phyloP scores from a whole-genome alignment of 805 yeast species.

The Candida sonorensis region DNA sequence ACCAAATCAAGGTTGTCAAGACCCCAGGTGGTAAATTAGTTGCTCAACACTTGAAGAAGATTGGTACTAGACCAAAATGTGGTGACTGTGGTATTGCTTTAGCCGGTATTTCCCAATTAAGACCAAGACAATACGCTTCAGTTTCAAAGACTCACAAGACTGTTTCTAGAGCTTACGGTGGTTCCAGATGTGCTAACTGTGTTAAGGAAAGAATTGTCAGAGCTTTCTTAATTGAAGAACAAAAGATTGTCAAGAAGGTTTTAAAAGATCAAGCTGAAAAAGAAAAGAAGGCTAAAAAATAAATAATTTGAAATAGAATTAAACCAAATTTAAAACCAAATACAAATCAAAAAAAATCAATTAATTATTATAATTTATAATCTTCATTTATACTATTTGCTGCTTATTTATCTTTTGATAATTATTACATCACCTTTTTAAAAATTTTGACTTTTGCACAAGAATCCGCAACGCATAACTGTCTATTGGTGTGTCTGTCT shows the following conservation, averaged over 20 bases:
- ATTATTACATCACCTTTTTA: too few relatives aligned
- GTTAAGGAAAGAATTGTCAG: conserved; percentile 99
- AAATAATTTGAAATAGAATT: conserved; percentile 4
- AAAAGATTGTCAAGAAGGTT: conserved; percentile 99
- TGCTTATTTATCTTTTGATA: too few relatives aligned
- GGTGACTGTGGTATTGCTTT: conserved; percentile 76
- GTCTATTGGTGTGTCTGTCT: too few relatives aligned
- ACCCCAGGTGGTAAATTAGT: conserved; percentile 99
- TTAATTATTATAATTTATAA: too few relatives aligned
- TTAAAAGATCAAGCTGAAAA: conserved; percentile 93
- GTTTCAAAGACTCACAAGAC: conserved; percentile 96
- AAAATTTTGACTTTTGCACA: too few relatives aligned
- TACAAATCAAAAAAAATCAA: too few relatives aligned
- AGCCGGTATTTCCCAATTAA: conserved; percentile 75
- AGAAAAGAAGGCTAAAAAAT: conserved; percentile 55
- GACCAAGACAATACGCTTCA: conserved; percentile 97
- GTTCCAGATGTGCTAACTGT: conserved; percentile 96
- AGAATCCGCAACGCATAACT: too few relatives aligned
- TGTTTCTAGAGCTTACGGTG: conserved; percentile 99
- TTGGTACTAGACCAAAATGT: conserved; percentile 80
- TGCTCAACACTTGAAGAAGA: conserved; percentile 96
- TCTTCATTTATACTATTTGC: too few relatives aligned
- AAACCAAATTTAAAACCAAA: conserved; percentile 1
- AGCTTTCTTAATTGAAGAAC: conserved; percentile 99
- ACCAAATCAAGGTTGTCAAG: conserved; percentile 99